These are phyloP conservation scores for Geotrichum histeridarum DNA, from an alignment of 1,139 yeast genomes.

Conservation along the genomic window DNA sequence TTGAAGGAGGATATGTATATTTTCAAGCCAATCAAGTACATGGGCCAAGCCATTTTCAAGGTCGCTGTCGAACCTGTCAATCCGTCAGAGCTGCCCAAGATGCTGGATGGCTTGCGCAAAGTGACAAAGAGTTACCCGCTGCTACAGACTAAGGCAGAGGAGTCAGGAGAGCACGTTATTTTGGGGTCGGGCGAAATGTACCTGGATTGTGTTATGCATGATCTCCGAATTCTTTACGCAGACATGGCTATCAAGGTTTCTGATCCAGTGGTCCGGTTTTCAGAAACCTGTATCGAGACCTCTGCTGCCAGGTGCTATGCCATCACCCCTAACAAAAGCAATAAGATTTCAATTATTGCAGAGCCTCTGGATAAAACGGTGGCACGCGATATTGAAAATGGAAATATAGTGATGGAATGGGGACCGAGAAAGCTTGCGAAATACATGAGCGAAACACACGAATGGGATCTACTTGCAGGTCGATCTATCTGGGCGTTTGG, in stretches of 20 bases:
- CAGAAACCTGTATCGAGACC: constrained; percentile 68
- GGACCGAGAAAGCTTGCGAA: constrained; percentile 48
- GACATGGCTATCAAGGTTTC: constrained; percentile 74
- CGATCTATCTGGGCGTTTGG: constrained; percentile 81
- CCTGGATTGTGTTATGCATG: constrained; percentile 78
- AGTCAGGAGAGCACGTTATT: constrained; percentile 80
- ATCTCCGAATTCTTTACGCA: constrained; percentile 57
- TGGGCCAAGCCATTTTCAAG: constrained; percentile 61
- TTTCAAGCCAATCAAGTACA: constrained; percentile 44
- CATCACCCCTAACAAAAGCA: constrained; percentile 50
- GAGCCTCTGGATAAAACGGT: constrained; percentile 65
- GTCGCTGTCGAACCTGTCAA: constrained; percentile 76
- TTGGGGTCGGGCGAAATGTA: constrained; percentile 85
- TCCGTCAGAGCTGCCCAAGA: constrained; percentile 72
- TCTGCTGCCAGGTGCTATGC: constrained; percentile 65
- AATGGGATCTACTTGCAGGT: constrained; percentile 82
- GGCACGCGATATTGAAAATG: constrained; percentile 51
- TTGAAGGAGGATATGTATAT: constrained; percentile 30
- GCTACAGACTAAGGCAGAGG: constrained; percentile 66
- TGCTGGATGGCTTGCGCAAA: constrained; percentile 62
- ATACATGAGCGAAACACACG: constrained; percentile 51
- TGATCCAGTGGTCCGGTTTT: constrained; percentile 73
- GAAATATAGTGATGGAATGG: constrained; percentile 25
- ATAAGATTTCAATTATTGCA: constrained; percentile 65
- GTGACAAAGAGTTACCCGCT: constrained; percentile 63